Conservation (phyloP, 176 grass and related monocot genomes). For the Aegilops tauschii region DNA sequence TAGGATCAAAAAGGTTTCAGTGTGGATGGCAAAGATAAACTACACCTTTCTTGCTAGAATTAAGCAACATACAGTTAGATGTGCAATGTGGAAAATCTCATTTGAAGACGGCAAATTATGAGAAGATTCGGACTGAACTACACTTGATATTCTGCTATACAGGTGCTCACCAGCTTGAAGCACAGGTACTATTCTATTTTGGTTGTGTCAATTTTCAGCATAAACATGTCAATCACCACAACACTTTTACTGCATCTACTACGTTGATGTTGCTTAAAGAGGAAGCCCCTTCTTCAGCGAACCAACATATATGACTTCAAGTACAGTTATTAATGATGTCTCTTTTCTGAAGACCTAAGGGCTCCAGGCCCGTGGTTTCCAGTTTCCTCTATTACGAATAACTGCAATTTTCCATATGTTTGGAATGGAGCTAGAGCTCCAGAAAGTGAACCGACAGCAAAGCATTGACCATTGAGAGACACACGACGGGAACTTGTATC, state of each 20-base stretch:
- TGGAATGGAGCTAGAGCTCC: neutral
- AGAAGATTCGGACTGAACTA: neutral
- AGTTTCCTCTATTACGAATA: neutral
- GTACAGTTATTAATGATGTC: neutral
- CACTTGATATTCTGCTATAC: neutral
- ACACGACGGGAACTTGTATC: neutral
- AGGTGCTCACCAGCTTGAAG: neutral
- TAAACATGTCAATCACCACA: neutral
- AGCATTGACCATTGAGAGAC: neutral
- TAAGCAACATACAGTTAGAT: neutral
- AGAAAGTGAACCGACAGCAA: neutral
- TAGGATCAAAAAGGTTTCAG: neutral
- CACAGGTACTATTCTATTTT: slow-evolving; percentile 6
- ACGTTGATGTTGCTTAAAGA: neutral
- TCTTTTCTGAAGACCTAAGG: neutral
- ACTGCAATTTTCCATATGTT: neutral
- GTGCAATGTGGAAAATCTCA: neutral
- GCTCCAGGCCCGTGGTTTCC: neutral
- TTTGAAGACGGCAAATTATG: neutral
- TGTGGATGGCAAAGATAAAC: neutral
- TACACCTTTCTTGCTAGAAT: slow-evolving; percentile 16
- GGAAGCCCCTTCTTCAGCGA: slow-evolving; percentile 1
- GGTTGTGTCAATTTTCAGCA: neutral
- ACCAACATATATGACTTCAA: neutral
- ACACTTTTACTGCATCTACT: neutral